These are phyloP conservation scores for Ligustrum vulgare DNA, from an alignment of 257 asterid species.

Conservation along the genomic window DNA sequence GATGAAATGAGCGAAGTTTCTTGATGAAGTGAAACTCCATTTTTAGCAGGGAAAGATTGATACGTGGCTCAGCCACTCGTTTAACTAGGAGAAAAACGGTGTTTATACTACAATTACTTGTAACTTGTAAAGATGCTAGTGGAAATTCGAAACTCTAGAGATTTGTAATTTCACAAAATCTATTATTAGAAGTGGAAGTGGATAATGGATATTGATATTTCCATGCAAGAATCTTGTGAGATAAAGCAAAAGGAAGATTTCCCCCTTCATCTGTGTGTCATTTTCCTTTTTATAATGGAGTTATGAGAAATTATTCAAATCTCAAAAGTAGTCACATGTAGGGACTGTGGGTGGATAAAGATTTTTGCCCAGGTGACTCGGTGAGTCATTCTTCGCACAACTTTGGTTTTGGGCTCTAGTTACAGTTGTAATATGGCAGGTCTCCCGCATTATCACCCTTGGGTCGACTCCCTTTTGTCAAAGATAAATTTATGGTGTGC, in stretches of 20 bases:
- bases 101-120: slow-evolving; percentile 19
- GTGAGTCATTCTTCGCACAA: not conserved
- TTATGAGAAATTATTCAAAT: not conserved
- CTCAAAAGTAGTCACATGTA: not conserved
- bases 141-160: not conserved
- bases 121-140: slow-evolving; percentile 28
- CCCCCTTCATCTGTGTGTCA: not conserved
- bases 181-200: not conserved
- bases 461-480: too few species aligned
- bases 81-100: slow-evolving; percentile 8
- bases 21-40: slow-evolving; percentile 21
- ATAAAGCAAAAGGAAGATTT: not conserved
- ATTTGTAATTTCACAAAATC: slow-evolving; percentile 15
- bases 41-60: slow-evolving; percentile 8
- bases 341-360: not conserved
- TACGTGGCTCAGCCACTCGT: slow-evolving; percentile 12
- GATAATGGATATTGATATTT: not conserved
- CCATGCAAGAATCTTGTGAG: not conserved
- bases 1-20: slow-evolving; percentile 25
- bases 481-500: too few species aligned
- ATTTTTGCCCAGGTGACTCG: too few species aligned
- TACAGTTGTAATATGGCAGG: not conserved
- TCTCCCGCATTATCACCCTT: too few species aligned
- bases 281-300: not conserved
- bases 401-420: not conserved